Evolutionary conservation across 495 filamentous ascomycete species (phyloP), one percentile per base, ranked within the genome.

Genomic region (Barbatosphaeria neglecta): DNA sequence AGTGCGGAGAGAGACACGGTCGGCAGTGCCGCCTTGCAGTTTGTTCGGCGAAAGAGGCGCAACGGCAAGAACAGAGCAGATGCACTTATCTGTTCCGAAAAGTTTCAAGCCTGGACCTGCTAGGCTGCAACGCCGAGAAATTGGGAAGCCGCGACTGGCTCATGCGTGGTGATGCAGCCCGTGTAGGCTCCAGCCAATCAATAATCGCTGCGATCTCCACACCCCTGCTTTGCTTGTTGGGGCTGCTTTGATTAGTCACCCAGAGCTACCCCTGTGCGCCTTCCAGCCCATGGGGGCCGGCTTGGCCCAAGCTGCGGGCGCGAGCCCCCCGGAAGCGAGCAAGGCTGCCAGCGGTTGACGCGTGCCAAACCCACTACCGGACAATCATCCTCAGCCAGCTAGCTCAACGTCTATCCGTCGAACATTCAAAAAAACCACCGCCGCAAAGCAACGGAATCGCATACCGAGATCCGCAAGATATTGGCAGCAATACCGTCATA

Each of bases 271-370:
- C 48, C 22, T 43, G 45, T 4, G 17, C 4, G 13, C 8, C 28
- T 33, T n/a, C n/a, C n/a, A n/a, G n/a, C n/a, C n/a, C n/a, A n/a
- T n/a, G n/a, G n/a, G n/a, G n/a, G n/a, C n/a, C n/a, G n/a, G n/a
- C n/a, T 3, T 22, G 22, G 18, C 35, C 15, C 38, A 22, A 22
- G 38, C 47, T 17, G n/a, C n/a, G n/a, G n/a, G n/a, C n/a, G n/a
- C n/a, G n/a, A n/a, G n/a, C n/a, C n/a, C n/a, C n/a, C n/a, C n/a
- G n/a, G 6, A 38, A 47, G 43, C 27, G 28, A 43, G 41, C 46
- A 68, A 73, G 70, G 70, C 70, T 70, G 55, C 70, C 66, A 68
- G 67, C 31, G 63, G n/a, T n/a, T n/a, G 66, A 61, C 64, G 72
- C 70, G 70, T 64, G 68, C 56, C 39, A 41, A 39, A 22, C 22